Base-by-base conservation (phyloP, 2,329 filamentous ascomycete species). In the Fusarium ramigenum region DNA sequence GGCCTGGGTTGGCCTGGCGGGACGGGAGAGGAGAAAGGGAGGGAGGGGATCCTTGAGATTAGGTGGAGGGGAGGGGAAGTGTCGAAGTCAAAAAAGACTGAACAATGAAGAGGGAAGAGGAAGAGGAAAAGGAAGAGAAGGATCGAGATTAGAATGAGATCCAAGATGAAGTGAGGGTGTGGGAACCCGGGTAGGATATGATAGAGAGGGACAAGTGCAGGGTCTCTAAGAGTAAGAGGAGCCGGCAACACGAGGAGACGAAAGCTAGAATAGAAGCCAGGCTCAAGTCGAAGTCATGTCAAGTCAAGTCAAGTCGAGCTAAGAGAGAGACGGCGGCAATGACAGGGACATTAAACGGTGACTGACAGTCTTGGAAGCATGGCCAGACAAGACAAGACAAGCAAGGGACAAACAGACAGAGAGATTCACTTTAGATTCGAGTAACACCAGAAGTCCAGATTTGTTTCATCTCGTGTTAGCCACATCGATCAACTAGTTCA, bases 251-350 rank as follows among this genome's bases (percentile, higher is more conserved):
- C 50, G 50, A 53, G 50, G 59, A 70, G 66, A 69, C 67, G 57
- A 75, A 72, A 75, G 58, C 70, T 63, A 72, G 44, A 30, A 62
- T 64, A 47, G 74, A 60, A 52, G 46, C 57, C 57, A 40, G 46
- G 46, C 44, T 53, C 11, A 28, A 42, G 63, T 56, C 42, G 42
- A 64, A 36, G 60, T 58, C 42, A 65, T 42, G 54, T 37, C 60
- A 58, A 64, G 66, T 66, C 65, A 66, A 30, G 28, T 30, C 28
- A 28, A 10, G 47, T 36, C 50, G 69, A 67, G 64, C 70, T 77
- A 77, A 57, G 65, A 69, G 63, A 49, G 66, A 65, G 68, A 77
- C 66, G 72, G 73, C 74, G 75, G 75, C 75, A 77, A 77, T 61
- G 67, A 62, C 72, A 66, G 66, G 42, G 39, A 58, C 42, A 68